These are phyloP conservation scores for Aspergillus proliferans DNA, from an alignment of 2,329 filamentous ascomycete species.

Conservation along the genomic window DNA sequence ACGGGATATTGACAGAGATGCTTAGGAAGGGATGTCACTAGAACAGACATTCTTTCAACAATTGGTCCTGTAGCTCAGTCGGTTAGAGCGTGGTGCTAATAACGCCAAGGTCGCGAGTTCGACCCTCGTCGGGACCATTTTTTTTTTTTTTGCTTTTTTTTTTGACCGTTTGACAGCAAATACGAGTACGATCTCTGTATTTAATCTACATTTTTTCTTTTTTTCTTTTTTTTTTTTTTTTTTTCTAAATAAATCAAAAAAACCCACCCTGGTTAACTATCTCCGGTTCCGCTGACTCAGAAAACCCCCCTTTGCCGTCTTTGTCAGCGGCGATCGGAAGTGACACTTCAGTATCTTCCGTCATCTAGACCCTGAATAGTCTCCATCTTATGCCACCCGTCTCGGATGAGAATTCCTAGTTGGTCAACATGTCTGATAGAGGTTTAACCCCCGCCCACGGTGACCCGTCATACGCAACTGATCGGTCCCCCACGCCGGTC, in stretches of 20 bases:
- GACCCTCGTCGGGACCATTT: constrained; percentile 11
- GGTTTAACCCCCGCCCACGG: too few relatives aligned
- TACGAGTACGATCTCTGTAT: too few relatives aligned
- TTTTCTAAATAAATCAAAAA: too few relatives aligned
- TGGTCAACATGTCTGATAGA: neutral
- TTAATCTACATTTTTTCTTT: neutral
- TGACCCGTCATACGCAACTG: constrained; percentile 5
- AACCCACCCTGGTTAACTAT: too few relatives aligned
- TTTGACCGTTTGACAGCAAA: neutral
- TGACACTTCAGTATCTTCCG: neutral
- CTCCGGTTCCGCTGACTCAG: neutral
- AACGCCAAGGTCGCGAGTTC: constrained; percentile 12
- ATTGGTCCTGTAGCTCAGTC: constrained; percentile 11
- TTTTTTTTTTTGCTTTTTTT: neutral
- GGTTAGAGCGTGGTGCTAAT: constrained; percentile 13
- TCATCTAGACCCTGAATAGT: neutral
- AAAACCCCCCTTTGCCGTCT: neutral
- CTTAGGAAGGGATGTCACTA: neutral
- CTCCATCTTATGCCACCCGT: neutral
- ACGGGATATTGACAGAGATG: too few relatives aligned
- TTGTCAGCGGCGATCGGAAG: constrained; percentile 7
- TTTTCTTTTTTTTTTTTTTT: neutral
- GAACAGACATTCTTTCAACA: neutral
- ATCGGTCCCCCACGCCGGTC: constrained; percentile 8
- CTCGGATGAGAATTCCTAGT: neutral